Base-by-base conservation (phyloP, 2,329 filamentous ascomycete species). In the Trichophyton schoenleinii region DNA sequence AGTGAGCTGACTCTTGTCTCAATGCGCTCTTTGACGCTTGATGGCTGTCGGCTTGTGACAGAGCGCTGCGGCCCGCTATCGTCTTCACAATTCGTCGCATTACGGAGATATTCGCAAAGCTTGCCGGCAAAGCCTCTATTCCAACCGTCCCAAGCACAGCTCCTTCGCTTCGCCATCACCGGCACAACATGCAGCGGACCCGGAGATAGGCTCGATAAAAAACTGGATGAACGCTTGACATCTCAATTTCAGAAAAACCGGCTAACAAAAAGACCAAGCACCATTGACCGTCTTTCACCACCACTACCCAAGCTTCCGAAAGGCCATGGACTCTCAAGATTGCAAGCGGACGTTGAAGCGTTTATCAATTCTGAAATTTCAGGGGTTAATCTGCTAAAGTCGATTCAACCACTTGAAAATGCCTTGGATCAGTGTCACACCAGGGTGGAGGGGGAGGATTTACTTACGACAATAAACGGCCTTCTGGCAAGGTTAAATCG, bases 161-260 rank as follows among this genome's bases (percentile, higher is more conserved):
- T 73, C 55, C 64, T 74, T 44, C 70, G 71, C 60, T 74, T 70
- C 64, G 65, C 68, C 11, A 55, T 75, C 41, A 72, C 64, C 7
- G 67, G 67, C 31, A 68, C 63, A 22, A 65, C 64, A 34, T 53
- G 62, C 49, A 34, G 60, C 18, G 18, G 52, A 31, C 28, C 60
- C 7, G 55, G 66, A 36, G 18, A 60, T 3, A 53, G 58, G 3
- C 41, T 34, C 15, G 60, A 61, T 11, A 11, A 58, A 4, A 55
- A 61, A 2, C 31, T 67, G 25, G 64, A 68, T 46, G 31, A 59
- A 41, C 55, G 65, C 8, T 57, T 71, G 18, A 60, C 62, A 13
- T 61, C 65, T 3, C 58, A 67, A 4, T 68, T 74, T 52, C 63
- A 60, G 18, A 46, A 46, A 11, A 53, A 62, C 13, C 61, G 36